phyloP scores from a whole-genome alignment of 2,329 filamentous ascomycete species.

The Shiraia sp. region DNA sequence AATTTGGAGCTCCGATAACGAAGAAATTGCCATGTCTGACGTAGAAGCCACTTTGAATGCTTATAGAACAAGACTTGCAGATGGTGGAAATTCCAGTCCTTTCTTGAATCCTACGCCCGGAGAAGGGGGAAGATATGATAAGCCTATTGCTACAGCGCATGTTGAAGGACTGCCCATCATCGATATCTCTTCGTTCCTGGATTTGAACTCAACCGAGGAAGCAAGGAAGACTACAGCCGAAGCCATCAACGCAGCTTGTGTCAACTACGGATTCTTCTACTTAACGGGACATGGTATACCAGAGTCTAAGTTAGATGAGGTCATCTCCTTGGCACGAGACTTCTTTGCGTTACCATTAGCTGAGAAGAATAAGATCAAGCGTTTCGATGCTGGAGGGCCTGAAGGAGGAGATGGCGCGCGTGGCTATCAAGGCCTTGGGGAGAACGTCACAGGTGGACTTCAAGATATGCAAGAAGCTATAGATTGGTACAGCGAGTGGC shows the following conservation, averaged over 20 bases:
- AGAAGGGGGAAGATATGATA: conserved; percentile 9
- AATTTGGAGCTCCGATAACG: background rate
- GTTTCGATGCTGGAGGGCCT: conserved; percentile 35
- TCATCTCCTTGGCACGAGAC: conserved; percentile 36
- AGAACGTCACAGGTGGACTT: conserved; percentile 42
- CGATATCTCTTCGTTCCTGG: conserved; percentile 47
- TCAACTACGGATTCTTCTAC: conserved; percentile 50
- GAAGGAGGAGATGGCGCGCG: conserved; percentile 44
- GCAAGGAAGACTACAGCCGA: conserved; percentile 28
- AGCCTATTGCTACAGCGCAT: conserved; percentile 17
- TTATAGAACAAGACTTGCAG: conserved; percentile 7
- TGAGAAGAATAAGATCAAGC: conserved; percentile 41
- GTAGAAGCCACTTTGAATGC: conserved; percentile 14
- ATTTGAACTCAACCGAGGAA: conserved; percentile 15
- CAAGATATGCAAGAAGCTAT: conserved; percentile 47
- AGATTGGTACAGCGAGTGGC: conserved; percentile 45
- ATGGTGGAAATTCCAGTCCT: conserved; percentile 1
- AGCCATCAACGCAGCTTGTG: conserved; percentile 43
- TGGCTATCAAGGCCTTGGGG: conserved; percentile 44
- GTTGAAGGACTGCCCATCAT: conserved; percentile 44
- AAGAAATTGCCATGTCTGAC: conserved; percentile 12
- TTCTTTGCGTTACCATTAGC: conserved; percentile 38
- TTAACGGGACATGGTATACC: conserved; percentile 49
- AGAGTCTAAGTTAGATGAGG: conserved; percentile 17
- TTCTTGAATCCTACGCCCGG: conserved; percentile 27